Percentiles rank a stretch among this genome's conserved stretches.
phyloP scores from a whole-genome alignment of 768 basidiomycete species.

The Xerocomellus intermedius region DNA sequence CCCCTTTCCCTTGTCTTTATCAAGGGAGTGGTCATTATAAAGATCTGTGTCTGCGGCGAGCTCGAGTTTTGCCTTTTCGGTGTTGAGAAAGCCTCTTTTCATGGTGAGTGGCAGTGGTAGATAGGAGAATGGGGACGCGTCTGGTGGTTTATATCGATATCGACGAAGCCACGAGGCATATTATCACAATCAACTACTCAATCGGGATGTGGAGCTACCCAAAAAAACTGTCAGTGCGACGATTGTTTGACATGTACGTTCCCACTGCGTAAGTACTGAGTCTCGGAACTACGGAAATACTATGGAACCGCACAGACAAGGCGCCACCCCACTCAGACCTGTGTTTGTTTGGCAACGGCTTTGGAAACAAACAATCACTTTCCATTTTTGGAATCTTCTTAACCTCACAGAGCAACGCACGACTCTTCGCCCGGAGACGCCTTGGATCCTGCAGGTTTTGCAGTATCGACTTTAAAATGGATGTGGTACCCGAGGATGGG shows the following conservation, averaged over 20 bases:
- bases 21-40: not conserved
- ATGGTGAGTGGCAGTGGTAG: constrained; percentile 12
- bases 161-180: too few relatives aligned
- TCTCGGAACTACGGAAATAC: too few relatives aligned
- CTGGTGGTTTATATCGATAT: too few relatives aligned
- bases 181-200: too few relatives aligned
- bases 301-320: too few relatives aligned
- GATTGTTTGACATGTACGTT: too few relatives aligned
- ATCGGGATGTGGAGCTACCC: too few relatives aligned
- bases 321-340: too few relatives aligned
- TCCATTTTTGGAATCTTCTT: constrained; percentile 5
- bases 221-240: too few relatives aligned
- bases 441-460: not conserved
- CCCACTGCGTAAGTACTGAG: too few relatives aligned
- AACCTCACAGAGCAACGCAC: not conserved
- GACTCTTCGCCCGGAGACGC: not conserved
- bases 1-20: not conserved
- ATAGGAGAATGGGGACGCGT: not conserved
- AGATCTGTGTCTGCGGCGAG: constrained; percentile 24
- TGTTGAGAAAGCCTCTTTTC: constrained; percentile 26
- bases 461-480: constrained; percentile 12
- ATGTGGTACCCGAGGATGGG: constrained; percentile 10
- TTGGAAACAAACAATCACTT: constrained; percentile 19
- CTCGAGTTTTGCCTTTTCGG: constrained; percentile 22
- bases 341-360: constrained; percentile 8